Percentiles rank a stretch among this genome's conserved stretches.
Evolutionary conservation across 306 rosid genomes (phyloP).

Genomic region (Prunus mongolica): DNA sequence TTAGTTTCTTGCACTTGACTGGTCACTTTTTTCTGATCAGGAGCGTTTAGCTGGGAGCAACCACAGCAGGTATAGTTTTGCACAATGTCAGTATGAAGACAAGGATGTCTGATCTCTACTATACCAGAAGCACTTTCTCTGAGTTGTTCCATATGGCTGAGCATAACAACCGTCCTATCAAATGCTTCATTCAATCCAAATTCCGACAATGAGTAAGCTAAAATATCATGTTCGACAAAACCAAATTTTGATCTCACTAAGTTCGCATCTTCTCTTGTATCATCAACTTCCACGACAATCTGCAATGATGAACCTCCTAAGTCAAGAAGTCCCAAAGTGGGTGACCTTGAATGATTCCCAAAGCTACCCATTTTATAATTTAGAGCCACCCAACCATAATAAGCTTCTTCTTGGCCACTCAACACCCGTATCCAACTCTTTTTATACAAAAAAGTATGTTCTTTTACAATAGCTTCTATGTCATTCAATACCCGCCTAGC

Average conservation of each 20-base stretch:
- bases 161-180: slow-evolving; percentile 59
- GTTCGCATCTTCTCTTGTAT: slow-evolving; percentile 31
- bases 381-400: slow-evolving; percentile 89
- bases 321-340: slow-evolving; percentile 75
- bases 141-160: slow-evolving; percentile 31
- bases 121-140: slow-evolving; percentile 18
- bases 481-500: slow-evolving; percentile 47
- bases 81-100: slow-evolving; percentile 43
- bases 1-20: slow-evolving; percentile 26
- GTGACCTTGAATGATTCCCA: slow-evolving; percentile 25
- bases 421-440: slow-evolving; percentile 70
- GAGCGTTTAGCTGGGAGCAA: slow-evolving; percentile 31
- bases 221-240: slow-evolving; percentile 39
- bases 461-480: slow-evolving; percentile 48
- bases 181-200: slow-evolving; percentile 85
- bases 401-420: slow-evolving; percentile 88
- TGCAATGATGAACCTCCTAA: slow-evolving; percentile 90
- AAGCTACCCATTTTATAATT: slow-evolving; percentile 66
- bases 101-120: slow-evolving; percentile 60
- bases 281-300: slow-evolving; percentile 55
- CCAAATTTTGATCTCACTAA: slow-evolving; percentile 49
- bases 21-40: slow-evolving; percentile 19
- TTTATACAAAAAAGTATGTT: slow-evolving; percentile 39
- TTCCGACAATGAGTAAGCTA: slow-evolving; percentile 56
- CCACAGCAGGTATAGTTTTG: slow-evolving; percentile 58